Percentiles rank a stretch among this genome's conserved stretches.
Conservation (phyloP, 176 grass and related monocot genomes). For the Zoysia pacifica region DNA sequence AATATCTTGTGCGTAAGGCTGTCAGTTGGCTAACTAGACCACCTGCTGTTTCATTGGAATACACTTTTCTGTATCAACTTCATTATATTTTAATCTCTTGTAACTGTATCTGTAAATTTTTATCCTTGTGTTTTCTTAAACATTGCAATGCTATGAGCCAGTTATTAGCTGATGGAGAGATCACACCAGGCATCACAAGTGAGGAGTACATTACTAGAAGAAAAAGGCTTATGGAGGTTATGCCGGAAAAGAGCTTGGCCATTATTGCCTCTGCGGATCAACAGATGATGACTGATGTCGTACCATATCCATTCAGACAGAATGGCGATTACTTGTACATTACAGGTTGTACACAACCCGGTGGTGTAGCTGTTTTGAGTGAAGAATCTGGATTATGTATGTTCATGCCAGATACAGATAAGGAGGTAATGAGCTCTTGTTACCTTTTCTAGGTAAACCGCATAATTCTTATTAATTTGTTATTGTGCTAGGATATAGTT, state of each 20-base stretch:
- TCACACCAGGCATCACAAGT: constrained; percentile 74
- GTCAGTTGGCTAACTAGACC: background rate
- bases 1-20: constrained; percentile 1
- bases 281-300: constrained; percentile 98
- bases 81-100: constrained; percentile 9
- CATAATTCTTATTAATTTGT: constrained; percentile 35
- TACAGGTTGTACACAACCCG: constrained; percentile 83
- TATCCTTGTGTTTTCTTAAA: constrained; percentile 14
- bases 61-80: constrained; percentile 4
- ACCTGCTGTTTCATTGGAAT: background rate
- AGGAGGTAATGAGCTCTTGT: constrained; percentile 56
- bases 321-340: constrained; percentile 83
- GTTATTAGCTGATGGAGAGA: constrained; percentile 76
- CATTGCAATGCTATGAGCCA: constrained; percentile 38
- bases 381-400: constrained; percentile 72
- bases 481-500: constrained; percentile 58
- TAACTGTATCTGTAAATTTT: background rate
- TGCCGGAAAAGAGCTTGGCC: constrained; percentile 81
- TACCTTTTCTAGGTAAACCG: constrained; percentile 22
- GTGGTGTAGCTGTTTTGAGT: constrained; percentile 78
- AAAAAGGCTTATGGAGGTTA: constrained; percentile 63
- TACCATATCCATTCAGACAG: constrained; percentile 89
- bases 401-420: constrained; percentile 87
- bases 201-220: constrained; percentile 81
- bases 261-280: constrained; percentile 78